A percentile compares a stretch with the other conserved stretches of the same genome.
Evolutionary conservation across 176 grass and related monocot species (phyloP).

Genomic region (Zea luxurians): DNA sequence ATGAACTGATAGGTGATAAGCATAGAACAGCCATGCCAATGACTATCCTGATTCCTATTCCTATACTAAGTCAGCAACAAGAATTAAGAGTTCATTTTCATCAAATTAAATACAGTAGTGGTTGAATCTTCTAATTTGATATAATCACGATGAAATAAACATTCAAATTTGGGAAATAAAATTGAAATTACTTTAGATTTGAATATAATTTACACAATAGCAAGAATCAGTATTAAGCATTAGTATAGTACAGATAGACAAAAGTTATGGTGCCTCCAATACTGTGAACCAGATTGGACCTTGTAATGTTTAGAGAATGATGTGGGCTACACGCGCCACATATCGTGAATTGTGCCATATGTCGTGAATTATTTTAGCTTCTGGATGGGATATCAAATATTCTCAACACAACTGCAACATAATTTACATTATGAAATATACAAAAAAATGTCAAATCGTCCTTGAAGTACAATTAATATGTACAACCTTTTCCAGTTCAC

Average conservation of each 20-base stretch:
- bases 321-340: neutral
- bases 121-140: neutral
- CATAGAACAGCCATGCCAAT: neutral
- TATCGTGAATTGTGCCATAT: neutral
- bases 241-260: constrained; percentile 3
- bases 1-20: neutral
- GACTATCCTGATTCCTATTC: constrained; percentile 6
- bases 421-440: neutral
- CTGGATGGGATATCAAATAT: neutral
- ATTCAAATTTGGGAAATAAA: neutral
- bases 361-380: constrained; percentile 10
- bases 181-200: neutral
- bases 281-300: constrained; percentile 15
- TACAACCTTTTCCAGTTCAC: constrained; percentile 25
- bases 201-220: constrained; percentile 12
- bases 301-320: constrained; percentile 15
- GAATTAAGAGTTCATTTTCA: constrained; percentile 19
- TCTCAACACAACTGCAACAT: constrained; percentile 2
- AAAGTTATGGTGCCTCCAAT: neutral
- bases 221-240: constrained; percentile 26
- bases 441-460: constrained; percentile 7
- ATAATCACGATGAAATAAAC: neutral
- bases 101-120: constrained; percentile 8
- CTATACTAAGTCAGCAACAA: constrained; percentile 10
- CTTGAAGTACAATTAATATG: constrained; percentile 17